Conservation (phyloP, 768 basidiomycete species). For the Tephrocybe sp. region DNA sequence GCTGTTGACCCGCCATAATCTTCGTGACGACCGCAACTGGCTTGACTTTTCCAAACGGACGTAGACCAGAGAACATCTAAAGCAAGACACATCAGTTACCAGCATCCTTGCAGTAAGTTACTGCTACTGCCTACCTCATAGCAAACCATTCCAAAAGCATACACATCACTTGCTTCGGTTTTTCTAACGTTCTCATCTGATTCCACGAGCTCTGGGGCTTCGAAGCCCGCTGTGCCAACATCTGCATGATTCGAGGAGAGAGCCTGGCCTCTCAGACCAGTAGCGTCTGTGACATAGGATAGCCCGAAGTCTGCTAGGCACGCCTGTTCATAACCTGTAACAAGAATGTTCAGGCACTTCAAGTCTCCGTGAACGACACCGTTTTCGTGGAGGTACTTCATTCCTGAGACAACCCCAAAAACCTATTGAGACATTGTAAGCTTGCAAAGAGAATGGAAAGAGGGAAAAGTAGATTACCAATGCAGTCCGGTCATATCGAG, state of each 20-base stretch:
- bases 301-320: slow-evolving; percentile 53
- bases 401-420: slow-evolving; percentile 29
- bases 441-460: slow-evolving; percentile 15
- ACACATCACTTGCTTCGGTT: slow-evolving; percentile 13
- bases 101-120: neutral
- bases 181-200: slow-evolving; percentile 16
- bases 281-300: slow-evolving; percentile 22
- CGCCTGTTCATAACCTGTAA: slow-evolving; percentile 36
- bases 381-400: slow-evolving; percentile 31
- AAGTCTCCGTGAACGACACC: slow-evolving; percentile 44
- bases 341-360: slow-evolving; percentile 50
- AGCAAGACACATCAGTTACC: neutral
- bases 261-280: slow-evolving; percentile 17
- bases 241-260: slow-evolving; percentile 15
- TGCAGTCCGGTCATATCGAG: slow-evolving; percentile 14
- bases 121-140: slow-evolving; percentile 12
- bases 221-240: slow-evolving; percentile 32
- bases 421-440: slow-evolving; percentile 17
- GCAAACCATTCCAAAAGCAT: slow-evolving; percentile 19
- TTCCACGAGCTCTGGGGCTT: slow-evolving; percentile 33
- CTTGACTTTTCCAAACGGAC: slow-evolving; percentile 23
- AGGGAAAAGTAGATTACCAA: slow-evolving; percentile 3
- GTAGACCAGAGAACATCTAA: neutral
- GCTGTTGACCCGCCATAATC: neutral
- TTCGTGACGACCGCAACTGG: neutral